Base-by-base conservation (phyloP, 2,329 filamentous ascomycete species). In the Aspergillus aculeatinus region DNA sequence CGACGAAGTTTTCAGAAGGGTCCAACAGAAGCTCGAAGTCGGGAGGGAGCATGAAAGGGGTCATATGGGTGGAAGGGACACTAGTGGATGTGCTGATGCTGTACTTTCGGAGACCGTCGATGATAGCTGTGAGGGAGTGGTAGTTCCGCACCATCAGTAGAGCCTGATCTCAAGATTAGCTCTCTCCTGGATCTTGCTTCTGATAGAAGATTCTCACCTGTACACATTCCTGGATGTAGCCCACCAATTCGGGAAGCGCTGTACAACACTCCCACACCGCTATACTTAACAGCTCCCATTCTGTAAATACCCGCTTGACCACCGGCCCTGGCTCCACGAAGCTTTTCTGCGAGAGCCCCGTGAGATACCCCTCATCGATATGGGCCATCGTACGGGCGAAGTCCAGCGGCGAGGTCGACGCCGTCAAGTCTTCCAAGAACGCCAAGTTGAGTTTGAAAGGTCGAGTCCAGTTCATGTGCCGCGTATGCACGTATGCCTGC, bases 261-360 rank as follows among this genome's bases (percentile, higher is more conserved):
- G 66, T 68, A 55, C 74, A 78, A 58, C 71, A 77, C 63, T 78
- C 76, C 70, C 74, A 76, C 1, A 74, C 71, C 1, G 71, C 70
- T 5, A 67, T 66, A 39, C 68, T 72, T 12, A 77, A 63, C 21
- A 57, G 51, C 39, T 71, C 66, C 76, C 76, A 78, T 49, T 70
- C 65, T 0, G 51, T 48, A 4, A 71, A 48, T 5, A 77, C 48
- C n/a, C 51, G 50, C 7, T 60, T 64, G 0, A 71, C 62, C 10
- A 66, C 48, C 2, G 62, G 51, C 21, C 71, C 69, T 5, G 72
- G 60, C 11, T 65, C 59, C 11, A 69, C 51, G 51, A 76, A 61
- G 54, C 58, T 64, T 48, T 70, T 60, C 5, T 59, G 60, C 5
- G 68, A 69, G 5, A 77, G 59, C 2, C 58, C 60, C 4, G 70